Evolutionary conservation across 2,329 filamentous ascomycete genomes (phyloP).

Genomic region (Magnaporthales sp.): DNA sequence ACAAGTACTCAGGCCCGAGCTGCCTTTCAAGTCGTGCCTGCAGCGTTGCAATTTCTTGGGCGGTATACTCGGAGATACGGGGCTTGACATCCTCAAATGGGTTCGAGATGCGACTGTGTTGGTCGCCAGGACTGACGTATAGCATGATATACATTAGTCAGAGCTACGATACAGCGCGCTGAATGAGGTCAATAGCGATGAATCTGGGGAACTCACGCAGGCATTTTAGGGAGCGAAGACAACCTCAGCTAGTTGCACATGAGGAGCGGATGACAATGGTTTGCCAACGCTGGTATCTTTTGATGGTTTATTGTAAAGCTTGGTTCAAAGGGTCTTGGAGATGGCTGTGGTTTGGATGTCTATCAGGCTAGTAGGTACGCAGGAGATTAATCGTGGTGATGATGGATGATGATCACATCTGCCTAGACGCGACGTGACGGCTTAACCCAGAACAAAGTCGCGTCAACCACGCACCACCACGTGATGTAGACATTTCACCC

Average conservation of each 20-base stretch:
- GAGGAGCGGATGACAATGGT: neutral
- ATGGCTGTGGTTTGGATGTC: neutral
- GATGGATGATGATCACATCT: neutral
- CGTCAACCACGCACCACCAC: conserved; percentile 4
- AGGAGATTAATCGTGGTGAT: neutral
- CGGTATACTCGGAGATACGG: conserved; percentile 72
- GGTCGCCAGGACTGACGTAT: conserved; percentile 53
- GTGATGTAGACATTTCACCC: conserved; percentile 1
- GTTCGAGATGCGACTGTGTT: conserved; percentile 58
- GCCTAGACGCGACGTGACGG: neutral
- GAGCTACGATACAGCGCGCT: neutral
- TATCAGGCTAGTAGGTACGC: neutral
- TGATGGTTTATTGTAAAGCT: neutral
- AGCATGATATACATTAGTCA: neutral
- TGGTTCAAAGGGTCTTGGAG: neutral
- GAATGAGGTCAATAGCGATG: neutral
- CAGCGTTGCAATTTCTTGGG: conserved; percentile 81
- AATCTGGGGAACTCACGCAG: conserved; percentile 10
- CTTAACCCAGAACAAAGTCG: neutral
- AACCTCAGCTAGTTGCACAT: neutral
- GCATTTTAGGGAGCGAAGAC: conserved; percentile 10
- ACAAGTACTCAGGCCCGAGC: conserved; percentile 93
- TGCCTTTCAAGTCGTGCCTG: conserved; percentile 84
- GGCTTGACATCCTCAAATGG: conserved; percentile 69
- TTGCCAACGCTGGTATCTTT: neutral